Conservation (phyloP, 768 basidiomycete genomes). For the Russula griseocarnosa region DNA sequence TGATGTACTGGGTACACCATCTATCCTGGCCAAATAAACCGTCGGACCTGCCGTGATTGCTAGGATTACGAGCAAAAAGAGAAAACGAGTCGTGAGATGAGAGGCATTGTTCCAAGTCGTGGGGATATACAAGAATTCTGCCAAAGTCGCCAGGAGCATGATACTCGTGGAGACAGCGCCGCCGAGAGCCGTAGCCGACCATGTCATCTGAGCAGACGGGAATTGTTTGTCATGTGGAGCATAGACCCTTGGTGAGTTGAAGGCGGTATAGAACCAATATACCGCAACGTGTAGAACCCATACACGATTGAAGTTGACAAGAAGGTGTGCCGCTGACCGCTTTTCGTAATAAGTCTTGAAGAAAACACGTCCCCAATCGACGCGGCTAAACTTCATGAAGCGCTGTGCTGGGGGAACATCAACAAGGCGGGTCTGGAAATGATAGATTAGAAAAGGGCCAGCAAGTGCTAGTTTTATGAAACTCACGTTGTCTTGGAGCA, state of each 20-base stretch:
- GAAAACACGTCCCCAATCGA: conserved; percentile 93
- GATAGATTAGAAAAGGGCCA: conserved; percentile 10
- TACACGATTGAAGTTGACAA: conserved; percentile 98
- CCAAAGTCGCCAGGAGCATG: conserved; percentile 90
- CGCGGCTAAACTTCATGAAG: conserved; percentile 84
- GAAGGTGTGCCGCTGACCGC: conserved; percentile 85
- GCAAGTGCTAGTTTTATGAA: neutral
- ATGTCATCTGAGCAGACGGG: conserved; percentile 86
- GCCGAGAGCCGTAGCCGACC: conserved; percentile 94
- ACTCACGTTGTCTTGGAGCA: conserved; percentile 79
- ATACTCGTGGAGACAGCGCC: conserved; percentile 90
- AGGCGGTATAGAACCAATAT: conserved; percentile 98
- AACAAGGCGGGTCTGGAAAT: conserved; percentile 74
- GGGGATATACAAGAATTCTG: conserved; percentile 95
- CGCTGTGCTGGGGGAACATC: conserved; percentile 90
- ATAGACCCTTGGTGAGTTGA: conserved; percentile 91
- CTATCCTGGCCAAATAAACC: conserved; percentile 85
- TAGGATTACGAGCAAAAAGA: conserved; percentile 89
- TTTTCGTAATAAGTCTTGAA: conserved; percentile 99
- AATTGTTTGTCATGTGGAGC: conserved; percentile 58
- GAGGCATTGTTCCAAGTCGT: conserved; percentile 99
- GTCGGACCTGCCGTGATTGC: conserved; percentile 92
- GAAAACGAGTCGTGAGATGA: conserved; percentile 87
- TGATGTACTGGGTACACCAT: conserved; percentile 53
- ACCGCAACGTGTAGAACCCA: conserved; percentile 95